Evolutionary conservation across 192 early-diverging fungal genomes (phyloP).

Genomic region (Coemansia sp.): DNA sequence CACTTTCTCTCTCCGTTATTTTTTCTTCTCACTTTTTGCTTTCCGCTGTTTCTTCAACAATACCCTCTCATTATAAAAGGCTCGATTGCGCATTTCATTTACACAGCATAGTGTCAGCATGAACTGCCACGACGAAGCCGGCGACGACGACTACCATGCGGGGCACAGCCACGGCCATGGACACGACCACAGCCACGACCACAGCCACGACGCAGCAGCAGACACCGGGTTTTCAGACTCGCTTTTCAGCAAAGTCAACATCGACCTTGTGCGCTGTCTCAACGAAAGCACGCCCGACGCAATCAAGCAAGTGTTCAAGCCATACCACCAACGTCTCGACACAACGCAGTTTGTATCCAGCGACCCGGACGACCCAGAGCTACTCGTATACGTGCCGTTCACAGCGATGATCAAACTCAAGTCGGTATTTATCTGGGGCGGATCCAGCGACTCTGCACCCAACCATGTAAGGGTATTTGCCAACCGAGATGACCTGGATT

Average conservation of each 20-base stretch:
- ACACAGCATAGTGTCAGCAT: too few species aligned
- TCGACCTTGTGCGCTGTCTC: constrained; percentile 74
- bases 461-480: constrained; percentile 79
- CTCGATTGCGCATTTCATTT: too few species aligned
- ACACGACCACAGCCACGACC: constrained; percentile 58
- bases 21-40: background rate
- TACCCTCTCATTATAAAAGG: too few species aligned
- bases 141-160: constrained; percentile 29
- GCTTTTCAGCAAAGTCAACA: constrained; percentile 76
- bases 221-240: constrained; percentile 65
- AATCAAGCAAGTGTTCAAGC: constrained; percentile 77
- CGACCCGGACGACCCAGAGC: constrained; percentile 82
- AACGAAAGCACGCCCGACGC: constrained; percentile 72
- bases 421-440: constrained; percentile 78
- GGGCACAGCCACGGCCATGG: constrained; percentile 20
- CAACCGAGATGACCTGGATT: constrained; percentile 90
- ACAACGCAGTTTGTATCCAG: constrained; percentile 68
- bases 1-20: background rate
- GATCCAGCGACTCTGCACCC: constrained; percentile 62
- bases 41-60: background rate
- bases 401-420: constrained; percentile 88
- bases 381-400: constrained; percentile 90
- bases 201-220: constrained; percentile 72
- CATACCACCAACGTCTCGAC: constrained; percentile 80
- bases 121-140: constrained; percentile 44